phyloP scores from a whole-genome alignment of 805 yeast genomes.

The Starmerella geochares region DNA sequence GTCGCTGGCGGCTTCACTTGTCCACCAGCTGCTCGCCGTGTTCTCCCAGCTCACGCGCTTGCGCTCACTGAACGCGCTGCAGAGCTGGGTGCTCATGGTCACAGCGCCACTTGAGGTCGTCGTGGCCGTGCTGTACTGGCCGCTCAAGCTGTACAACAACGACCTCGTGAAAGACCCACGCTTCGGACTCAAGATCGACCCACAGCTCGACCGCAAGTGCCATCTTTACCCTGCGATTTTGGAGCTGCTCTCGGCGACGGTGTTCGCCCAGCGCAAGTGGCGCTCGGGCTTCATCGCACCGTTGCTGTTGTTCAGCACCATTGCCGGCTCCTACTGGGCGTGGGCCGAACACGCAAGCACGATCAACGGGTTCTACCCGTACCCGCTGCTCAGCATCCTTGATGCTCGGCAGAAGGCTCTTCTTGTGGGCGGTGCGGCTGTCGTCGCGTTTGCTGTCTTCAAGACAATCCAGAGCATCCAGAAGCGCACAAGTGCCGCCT shows the following conservation, averaged over 20 bases:
- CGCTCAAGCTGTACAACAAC: slow-evolving; percentile 26
- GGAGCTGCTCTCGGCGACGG: slow-evolving; percentile 26
- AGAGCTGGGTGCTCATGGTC: slow-evolving; percentile 22
- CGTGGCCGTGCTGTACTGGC: slow-evolving; percentile 31
- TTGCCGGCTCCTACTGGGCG: slow-evolving; percentile 30
- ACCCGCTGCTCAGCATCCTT: slow-evolving; percentile 29
- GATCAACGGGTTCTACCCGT: slow-evolving; percentile 31
- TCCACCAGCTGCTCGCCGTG: slow-evolving; percentile 26
- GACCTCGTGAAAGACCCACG: slow-evolving; percentile 27
- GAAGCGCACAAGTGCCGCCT: slow-evolving; percentile 2
- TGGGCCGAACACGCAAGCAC: slow-evolving; percentile 29
- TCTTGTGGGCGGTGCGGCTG: slow-evolving; percentile 24
- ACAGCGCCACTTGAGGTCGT: slow-evolving; percentile 31
- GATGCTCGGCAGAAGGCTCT: slow-evolving; percentile 19
- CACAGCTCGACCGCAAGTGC: slow-evolving; percentile 28
- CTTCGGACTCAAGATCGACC: slow-evolving; percentile 22
- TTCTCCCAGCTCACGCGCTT: slow-evolving; percentile 29
- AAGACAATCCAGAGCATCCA: slow-evolving; percentile 25
- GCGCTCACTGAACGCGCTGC: slow-evolving; percentile 19
- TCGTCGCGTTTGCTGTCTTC: slow-evolving; percentile 22
- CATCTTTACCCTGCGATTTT: slow-evolving; percentile 30
- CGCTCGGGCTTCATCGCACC: slow-evolving; percentile 21
- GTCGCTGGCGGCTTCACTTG: slow-evolving; percentile 24
- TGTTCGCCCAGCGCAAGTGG: slow-evolving; percentile 27
- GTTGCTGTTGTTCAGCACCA: slow-evolving; percentile 16